These are phyloP conservation scores for Erythrobasidium hasegawianum DNA, from an alignment of 1,284 basidiomycete genomes.

Conservation along the genomic window DNA sequence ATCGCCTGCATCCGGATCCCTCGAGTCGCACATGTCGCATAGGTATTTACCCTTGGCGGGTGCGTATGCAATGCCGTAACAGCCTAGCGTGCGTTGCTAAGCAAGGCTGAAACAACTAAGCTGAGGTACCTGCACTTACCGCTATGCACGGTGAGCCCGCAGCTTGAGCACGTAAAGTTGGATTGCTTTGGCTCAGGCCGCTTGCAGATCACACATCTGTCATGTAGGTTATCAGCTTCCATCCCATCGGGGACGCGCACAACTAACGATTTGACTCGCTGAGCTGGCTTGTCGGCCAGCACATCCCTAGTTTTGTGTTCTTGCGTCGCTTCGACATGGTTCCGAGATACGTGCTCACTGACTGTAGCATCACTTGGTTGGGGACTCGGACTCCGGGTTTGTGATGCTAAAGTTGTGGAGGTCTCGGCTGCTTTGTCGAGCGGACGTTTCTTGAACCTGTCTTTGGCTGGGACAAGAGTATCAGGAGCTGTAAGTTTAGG, in stretches of 20 bases:
- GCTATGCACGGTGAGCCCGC: constrained; percentile 39
- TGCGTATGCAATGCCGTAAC: constrained; percentile 41
- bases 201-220: constrained; percentile 41
- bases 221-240: not conserved
- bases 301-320: not conserved
- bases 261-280: constrained; percentile 18
- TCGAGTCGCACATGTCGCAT: constrained; percentile 41
- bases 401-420: no score
- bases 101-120: no score
- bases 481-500: no score
- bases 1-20: not conserved
- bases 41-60: constrained; percentile 37
- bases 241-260: not conserved
- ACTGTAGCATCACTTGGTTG: not conserved
- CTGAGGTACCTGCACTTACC: not conserved
- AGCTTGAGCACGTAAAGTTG: constrained; percentile 40
- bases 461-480: constrained; percentile 18
- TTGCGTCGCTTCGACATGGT: not conserved
- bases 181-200: constrained; percentile 40
- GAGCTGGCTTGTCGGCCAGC: not conserved
- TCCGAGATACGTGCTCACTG: not conserved
- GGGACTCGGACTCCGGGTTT: not conserved
- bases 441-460: not conserved
- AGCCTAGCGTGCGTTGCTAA: constrained; percentile 9
- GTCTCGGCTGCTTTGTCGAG: no score